Percentiles rank a stretch among this genome's conserved stretches.
Evolutionary conservation across 2,329 filamentous ascomycete species (phyloP).

Genomic region (Cladosporium sphaerospermum): DNA sequence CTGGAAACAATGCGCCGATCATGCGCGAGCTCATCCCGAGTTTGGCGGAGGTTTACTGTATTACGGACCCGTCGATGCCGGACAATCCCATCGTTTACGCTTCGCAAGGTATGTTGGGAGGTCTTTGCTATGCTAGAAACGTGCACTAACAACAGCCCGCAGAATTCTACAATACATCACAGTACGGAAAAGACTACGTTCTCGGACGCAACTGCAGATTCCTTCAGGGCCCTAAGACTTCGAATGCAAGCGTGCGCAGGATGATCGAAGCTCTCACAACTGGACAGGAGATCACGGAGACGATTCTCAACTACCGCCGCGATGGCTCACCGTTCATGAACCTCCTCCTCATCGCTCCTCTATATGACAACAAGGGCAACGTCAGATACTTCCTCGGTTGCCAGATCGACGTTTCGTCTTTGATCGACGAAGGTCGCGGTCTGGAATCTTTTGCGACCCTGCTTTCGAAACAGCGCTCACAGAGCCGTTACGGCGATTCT

Average conservation of each 20-base stretch:
- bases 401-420: conserved; percentile 35
- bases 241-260: conserved; percentile 28
- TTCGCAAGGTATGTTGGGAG: conserved; percentile 30
- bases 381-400: conserved; percentile 36
- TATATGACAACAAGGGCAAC: conserved; percentile 37
- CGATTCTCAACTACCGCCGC: conserved; percentile 38
- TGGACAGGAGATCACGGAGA: conserved; percentile 39
- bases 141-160: neutral
- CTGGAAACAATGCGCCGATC: conserved; percentile 34
- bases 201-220: conserved; percentile 42
- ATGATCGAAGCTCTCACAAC: conserved; percentile 31
- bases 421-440: conserved; percentile 32
- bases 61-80: conserved; percentile 37
- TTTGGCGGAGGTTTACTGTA: conserved; percentile 41
- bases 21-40: conserved; percentile 37
- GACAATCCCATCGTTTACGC: conserved; percentile 44
- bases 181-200: conserved; percentile 38
- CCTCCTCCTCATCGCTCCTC: conserved; percentile 35
- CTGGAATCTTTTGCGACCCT: conserved; percentile 33
- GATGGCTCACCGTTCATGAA: conserved; percentile 39
- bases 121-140: neutral
- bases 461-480: conserved; percentile 26
- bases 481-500: conserved; percentile 21
- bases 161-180: conserved; percentile 41
- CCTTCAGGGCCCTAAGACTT: conserved; percentile 37